These are phyloP conservation scores for Huntiella savannae DNA, from an alignment of 2,329 filamentous ascomycete genomes.

Conservation along the genomic window DNA sequence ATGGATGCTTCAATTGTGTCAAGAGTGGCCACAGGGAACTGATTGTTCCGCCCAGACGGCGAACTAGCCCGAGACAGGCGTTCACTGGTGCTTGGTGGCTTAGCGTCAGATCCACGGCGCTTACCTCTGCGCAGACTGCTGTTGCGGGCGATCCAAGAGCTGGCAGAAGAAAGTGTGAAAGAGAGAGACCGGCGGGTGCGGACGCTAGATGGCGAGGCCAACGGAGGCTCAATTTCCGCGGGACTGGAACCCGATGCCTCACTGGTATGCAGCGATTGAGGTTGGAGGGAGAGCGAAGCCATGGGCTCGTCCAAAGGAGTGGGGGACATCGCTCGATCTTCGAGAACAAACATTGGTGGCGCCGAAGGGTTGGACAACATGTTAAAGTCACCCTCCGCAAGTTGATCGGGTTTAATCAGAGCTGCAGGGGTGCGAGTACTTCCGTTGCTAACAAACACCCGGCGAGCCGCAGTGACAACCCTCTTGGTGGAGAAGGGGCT, in stretches of 20 bases:
- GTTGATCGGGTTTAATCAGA: constrained; percentile 10
- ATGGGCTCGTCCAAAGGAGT: not conserved
- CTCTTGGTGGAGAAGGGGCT: constrained; percentile 5
- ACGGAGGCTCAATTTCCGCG: not conserved
- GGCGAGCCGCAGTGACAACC: not conserved
- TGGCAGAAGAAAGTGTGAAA: constrained; percentile 38
- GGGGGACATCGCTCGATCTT: constrained; percentile 1
- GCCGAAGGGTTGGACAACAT: not conserved
- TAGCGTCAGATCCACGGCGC: constrained; percentile 18
- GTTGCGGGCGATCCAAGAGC: constrained; percentile 35
- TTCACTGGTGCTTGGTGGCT: not conserved
- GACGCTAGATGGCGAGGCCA: not conserved
- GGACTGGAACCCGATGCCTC: not conserved
- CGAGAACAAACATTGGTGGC: constrained; percentile 2
- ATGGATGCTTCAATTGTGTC: constrained; percentile 11
- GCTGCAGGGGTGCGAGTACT: constrained; percentile 3
- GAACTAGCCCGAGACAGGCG: constrained; percentile 4
- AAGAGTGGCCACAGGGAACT: constrained; percentile 8
- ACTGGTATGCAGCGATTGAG: not conserved
- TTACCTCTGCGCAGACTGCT: constrained; percentile 39
- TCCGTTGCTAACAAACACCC: constrained; percentile 8
- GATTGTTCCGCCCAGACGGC: constrained; percentile 2
- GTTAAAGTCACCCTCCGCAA: constrained; percentile 5
- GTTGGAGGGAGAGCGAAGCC: not conserved
- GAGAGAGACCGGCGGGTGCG: constrained; percentile 29